Evolutionary conservation across 768 basidiomycete species (phyloP), one percentile per base, ranked within the genome.

Genomic region (Boletus speciosus): DNA sequence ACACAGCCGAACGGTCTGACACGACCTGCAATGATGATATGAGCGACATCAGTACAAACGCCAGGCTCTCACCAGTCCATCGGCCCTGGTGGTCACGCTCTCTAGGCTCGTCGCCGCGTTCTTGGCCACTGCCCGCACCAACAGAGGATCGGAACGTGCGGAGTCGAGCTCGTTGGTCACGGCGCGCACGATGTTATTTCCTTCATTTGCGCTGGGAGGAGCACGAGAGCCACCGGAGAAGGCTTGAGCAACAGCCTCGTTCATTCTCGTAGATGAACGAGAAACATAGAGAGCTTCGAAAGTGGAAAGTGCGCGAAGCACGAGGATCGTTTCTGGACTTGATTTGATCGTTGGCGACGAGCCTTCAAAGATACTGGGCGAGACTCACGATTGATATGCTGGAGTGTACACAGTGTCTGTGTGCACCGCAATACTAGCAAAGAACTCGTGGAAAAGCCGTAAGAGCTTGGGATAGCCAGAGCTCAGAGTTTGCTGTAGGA

Each of bases 361-460:
- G 23, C 27, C 14, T n/a, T 56, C 10, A 16, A 40, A 55, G 16
- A 53, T 51, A 25, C 11, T 47, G 21, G 6, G 27, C 34, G 32
- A 49, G 46, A 51, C 69, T 57, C 49, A 90, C 93, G 91, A 93
- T 73, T 99, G 97, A 47, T 88, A 81, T 1, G 82, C 78, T 49
- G 86, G 82, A 0, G 83, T 86, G 67, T 98, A 98, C 6, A 90
- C 75, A 0, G 97, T 98, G 65, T 98, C 96, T 2, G 97, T 97
- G 66, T 98, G 91, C 11, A 96, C 88, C 3, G 93, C 85, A 49
- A 98, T 93, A 68, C 94, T 94, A 31, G 88, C 84, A 67, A 99
- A 99, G 73, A 99, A 97, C 38, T 94, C 93, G 51, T 99, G 97
- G 72, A 99, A 95, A 2, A 98, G 79, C 10, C 97, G 82, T 9